Evolutionary conservation across 2,329 filamentous ascomycete genomes (phyloP), one percentile per base, ranked within the genome.

Genomic region (Tolypocladium ophioglossoides): DNA sequence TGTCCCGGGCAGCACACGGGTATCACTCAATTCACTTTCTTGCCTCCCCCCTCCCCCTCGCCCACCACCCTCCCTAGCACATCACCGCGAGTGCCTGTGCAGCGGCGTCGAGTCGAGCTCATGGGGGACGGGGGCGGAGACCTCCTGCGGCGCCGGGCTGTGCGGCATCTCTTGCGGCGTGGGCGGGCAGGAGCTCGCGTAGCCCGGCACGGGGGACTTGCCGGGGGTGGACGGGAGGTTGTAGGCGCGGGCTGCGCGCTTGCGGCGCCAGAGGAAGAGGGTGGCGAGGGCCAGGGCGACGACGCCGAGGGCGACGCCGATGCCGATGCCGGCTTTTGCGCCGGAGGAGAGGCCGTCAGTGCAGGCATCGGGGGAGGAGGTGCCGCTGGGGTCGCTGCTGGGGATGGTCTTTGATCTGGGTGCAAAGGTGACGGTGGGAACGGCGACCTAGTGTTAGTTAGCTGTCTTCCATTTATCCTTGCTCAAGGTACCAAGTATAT

Each of bases 281-380:
- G 58, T 55, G 0, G 50, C 52, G 14, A 62, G 51, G 11, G 52
- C 60, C 27, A 66, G 50, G 34, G 55, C 60, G 24, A 70, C 52
- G 44, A 62, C 58, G 41, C 54, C 66, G 14, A 69, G 52, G 2
- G 57, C 59, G 24, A 60, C 62, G 18, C 66, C 66, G 34, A 68
- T 57, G 5, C 63, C 66, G 27, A 69, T 64, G 8, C 66, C 67
- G 4, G 66, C 67, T 0, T 63, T 61, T 1, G 63, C 66, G 24
- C 62, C 67, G 5, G 63, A 35, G 12, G 66, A 68, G 18, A 69
- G 58, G 7, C 62, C 58, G 32, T 27, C 46, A 20, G 47, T 18
- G 14, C 38, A 27, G 27, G 40, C 51, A 32, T 50, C 41, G 11
- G 52, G 51, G 3, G 55, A 24, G 22, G 54, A 30, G 38, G 24